phyloP scores from a whole-genome alignment of 495 filamentous ascomycete species.

The Daldinia caldariorum region DNA sequence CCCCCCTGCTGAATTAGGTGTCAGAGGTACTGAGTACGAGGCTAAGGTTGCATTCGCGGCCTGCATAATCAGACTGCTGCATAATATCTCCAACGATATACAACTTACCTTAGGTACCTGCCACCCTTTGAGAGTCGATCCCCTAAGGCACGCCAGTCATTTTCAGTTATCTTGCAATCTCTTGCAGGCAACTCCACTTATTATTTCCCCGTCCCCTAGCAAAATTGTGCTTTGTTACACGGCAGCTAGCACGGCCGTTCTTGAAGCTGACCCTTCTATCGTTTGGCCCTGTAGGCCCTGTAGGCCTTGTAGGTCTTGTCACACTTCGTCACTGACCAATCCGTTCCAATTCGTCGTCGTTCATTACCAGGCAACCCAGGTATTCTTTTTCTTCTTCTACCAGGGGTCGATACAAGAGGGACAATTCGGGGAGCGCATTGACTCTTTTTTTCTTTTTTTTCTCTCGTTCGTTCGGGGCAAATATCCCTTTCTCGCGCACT shows the following conservation, averaged over 20 bases:
- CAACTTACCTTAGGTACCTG: no score
- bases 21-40: slow-evolving; percentile 26
- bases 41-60: slow-evolving; percentile 8
- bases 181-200: slow-evolving; percentile 34
- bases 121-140: slow-evolving; percentile 25
- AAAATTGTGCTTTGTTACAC: slow-evolving; percentile 22
- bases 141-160: slow-evolving; percentile 26
- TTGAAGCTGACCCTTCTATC: slow-evolving; percentile 35
- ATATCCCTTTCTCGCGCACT: slow-evolving; percentile 46
- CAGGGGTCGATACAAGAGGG: slow-evolving; percentile 13
- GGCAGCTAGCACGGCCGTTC: slow-evolving; percentile 24
- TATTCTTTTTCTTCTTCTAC: slow-evolving; percentile 3
- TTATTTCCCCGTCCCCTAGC: slow-evolving; percentile 44
- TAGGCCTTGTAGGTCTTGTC: slow-evolving; percentile 27
- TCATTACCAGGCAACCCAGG: no score
- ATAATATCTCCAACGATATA: slow-evolving; percentile 16
- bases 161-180: slow-evolving; percentile 18
- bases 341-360: slow-evolving; percentile 9
- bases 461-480: slow-evolving; percentile 40
- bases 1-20: slow-evolving; percentile 23
- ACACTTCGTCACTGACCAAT: slow-evolving; percentile 25
- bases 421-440: slow-evolving; percentile 26
- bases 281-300: slow-evolving; percentile 37
- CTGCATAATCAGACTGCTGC: slow-evolving; percentile 12
- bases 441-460: slow-evolving; percentile 19